These are phyloP conservation scores for Crithidia acanthocephali DNA, from an alignment of 208 protist genomes.

Conservation along the genomic window DNA sequence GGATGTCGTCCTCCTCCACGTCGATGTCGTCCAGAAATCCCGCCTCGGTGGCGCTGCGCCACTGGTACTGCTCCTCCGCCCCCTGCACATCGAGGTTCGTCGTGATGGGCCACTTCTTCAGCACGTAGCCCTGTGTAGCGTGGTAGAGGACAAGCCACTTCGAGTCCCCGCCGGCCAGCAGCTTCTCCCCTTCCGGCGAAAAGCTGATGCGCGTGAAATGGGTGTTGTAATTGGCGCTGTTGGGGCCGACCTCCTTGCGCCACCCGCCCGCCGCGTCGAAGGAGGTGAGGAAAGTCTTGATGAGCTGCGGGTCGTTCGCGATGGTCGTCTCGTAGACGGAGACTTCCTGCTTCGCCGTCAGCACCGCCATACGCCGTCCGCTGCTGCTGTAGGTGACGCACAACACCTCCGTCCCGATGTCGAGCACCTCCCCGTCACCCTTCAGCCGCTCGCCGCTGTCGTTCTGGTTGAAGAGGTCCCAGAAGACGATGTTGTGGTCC, in stretches of 20 bases:
- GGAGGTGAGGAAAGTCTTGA: slow-evolving; percentile 86
- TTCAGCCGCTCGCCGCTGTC: slow-evolving; percentile 88
- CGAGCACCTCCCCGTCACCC: slow-evolving; percentile 80
- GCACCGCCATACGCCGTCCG: slow-evolving; percentile 83
- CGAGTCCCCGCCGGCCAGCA: slow-evolving; percentile 87
- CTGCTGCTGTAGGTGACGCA: slow-evolving; percentile 86
- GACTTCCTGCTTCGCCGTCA: slow-evolving; percentile 86
- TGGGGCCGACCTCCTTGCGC: slow-evolving; percentile 81
- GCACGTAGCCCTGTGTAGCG: slow-evolving; percentile 86
- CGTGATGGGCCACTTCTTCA: slow-evolving; percentile 92
- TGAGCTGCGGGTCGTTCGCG: slow-evolving; percentile 80
- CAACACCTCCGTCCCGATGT: slow-evolving; percentile 85
- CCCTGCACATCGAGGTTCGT: slow-evolving; percentile 89
- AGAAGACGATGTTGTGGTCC: slow-evolving; percentile 90
- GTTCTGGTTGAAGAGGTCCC: slow-evolving; percentile 90
- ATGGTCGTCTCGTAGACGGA: slow-evolving; percentile 88
- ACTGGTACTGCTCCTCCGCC: slow-evolving; percentile 92
- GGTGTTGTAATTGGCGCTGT: slow-evolving; percentile 80
- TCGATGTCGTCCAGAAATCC: slow-evolving; percentile 89
- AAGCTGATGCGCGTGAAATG: slow-evolving; percentile 89
- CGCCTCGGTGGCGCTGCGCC: slow-evolving; percentile 82
- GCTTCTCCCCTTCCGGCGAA: slow-evolving; percentile 87
- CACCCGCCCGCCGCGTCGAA: slow-evolving; percentile 90
- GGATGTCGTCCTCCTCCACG: slow-evolving; percentile 80
- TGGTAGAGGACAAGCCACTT: slow-evolving; percentile 93